phyloP scores from a whole-genome alignment of 805 yeast genomes.

The Wickerhamiella allomyrinae region DNA sequence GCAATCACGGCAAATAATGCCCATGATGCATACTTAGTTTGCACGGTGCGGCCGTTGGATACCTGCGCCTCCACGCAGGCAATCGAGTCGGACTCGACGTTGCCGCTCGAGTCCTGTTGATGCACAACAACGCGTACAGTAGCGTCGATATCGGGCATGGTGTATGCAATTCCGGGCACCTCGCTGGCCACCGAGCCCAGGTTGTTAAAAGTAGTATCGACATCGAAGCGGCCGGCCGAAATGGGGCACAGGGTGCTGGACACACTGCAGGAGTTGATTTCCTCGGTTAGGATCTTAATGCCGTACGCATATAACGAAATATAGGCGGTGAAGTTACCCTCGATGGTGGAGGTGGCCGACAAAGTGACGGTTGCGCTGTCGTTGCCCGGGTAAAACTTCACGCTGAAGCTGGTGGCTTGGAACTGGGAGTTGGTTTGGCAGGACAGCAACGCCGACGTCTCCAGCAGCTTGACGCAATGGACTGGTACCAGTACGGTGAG shows the following conservation, averaged over 20 bases:
- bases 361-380: conserved; percentile 49
- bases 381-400: conserved; percentile 54
- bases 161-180: conserved; percentile 75
- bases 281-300: conserved; percentile 39
- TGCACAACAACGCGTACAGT: conserved; percentile 63
- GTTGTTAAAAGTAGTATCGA: conserved; percentile 36
- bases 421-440: conserved; percentile 86
- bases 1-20: conserved; percentile 89
- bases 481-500: not conserved
- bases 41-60: conserved; percentile 84
- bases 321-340: conserved; percentile 54
- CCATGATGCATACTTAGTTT: conserved; percentile 87
- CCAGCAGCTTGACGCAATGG: not conserved
- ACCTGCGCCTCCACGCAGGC: conserved; percentile 90
- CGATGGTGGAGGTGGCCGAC: conserved; percentile 64
- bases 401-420: conserved; percentile 72
- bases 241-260: conserved; percentile 62
- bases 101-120: conserved; percentile 30
- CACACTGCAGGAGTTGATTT: conserved; percentile 52
- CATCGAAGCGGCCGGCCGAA: conserved; percentile 71
- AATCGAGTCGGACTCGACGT: conserved; percentile 24
- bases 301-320: conserved; percentile 70
- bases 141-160: conserved; percentile 91
- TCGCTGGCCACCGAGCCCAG: conserved; percentile 27
- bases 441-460: conserved; percentile 60